phyloP scores from a whole-genome alignment of 208 protist genomes.

The Leishmania arabica region DNA sequence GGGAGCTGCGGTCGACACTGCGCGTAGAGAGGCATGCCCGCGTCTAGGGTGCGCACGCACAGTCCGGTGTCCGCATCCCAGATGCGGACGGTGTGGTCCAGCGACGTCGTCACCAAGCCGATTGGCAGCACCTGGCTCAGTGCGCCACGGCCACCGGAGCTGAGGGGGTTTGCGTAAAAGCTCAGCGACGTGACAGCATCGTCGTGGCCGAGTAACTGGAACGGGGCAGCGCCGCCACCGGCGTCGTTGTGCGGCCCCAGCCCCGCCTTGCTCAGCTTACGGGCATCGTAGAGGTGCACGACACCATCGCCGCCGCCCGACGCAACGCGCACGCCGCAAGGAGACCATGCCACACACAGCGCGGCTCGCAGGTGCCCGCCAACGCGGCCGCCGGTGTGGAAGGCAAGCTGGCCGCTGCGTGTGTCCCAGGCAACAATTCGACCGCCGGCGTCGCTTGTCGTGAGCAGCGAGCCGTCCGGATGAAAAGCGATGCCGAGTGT shows the following conservation, averaged over 20 bases:
- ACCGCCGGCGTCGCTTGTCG: conserved; percentile 68
- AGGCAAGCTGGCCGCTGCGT: conserved; percentile 59
- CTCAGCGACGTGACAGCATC: conserved; percentile 83
- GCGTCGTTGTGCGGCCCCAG: conserved; percentile 20
- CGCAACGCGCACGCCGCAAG: conserved; percentile 75
- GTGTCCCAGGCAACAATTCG: conserved; percentile 77
- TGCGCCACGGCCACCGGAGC: background rate
- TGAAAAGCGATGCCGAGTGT: conserved; percentile 71
- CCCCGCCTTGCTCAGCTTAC: conserved; percentile 38
- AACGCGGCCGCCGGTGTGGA: conserved; percentile 49
- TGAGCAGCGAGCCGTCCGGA: conserved; percentile 73
- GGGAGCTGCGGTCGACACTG: conserved; percentile 50
- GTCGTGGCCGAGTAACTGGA: conserved; percentile 67
- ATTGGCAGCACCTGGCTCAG: conserved; percentile 40
- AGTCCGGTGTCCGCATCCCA: conserved; percentile 78
- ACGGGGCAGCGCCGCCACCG: conserved; percentile 31
- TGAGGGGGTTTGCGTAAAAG: conserved; percentile 50
- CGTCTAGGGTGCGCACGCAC: conserved; percentile 51
- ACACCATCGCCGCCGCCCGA: conserved; percentile 70
- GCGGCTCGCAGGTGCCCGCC: conserved; percentile 65
- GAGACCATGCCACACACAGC: conserved; percentile 79
- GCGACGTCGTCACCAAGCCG: conserved; percentile 71
- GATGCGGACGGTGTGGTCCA: conserved; percentile 72
- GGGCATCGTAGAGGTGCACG: conserved; percentile 83
- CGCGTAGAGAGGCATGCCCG: conserved; percentile 51